Conservation (phyloP, 345 rosid species). For the Salix arbutifolia region DNA sequence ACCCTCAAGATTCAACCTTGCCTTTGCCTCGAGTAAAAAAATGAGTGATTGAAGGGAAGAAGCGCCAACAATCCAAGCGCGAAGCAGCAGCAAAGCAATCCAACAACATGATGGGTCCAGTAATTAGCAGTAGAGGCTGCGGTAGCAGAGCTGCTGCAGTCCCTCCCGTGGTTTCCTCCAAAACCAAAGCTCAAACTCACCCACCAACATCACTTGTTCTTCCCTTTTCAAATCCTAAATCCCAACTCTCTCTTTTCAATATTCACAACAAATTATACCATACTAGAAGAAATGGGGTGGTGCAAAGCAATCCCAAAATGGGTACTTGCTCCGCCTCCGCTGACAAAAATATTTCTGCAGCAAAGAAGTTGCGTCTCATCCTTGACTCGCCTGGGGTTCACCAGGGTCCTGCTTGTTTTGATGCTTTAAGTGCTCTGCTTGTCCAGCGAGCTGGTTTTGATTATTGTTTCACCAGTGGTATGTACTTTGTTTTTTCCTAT, state of each 20-base stretch:
- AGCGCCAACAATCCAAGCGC: too few species aligned
- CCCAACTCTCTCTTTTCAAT: constrained; percentile 3
- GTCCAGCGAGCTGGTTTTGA: constrained; percentile 70
- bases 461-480: constrained; percentile 80
- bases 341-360: constrained; percentile 13
- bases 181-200: not conserved
- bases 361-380: constrained; percentile 45
- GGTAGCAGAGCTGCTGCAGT: too few species aligned
- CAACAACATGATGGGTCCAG: too few species aligned
- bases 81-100: too few species aligned
- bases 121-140: too few species aligned
- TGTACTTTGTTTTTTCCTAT: not conserved
- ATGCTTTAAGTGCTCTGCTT: constrained; percentile 89
- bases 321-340: constrained; percentile 3
- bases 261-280: not conserved
- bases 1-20: too few species aligned
- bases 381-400: constrained; percentile 69
- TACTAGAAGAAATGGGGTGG: not conserved
- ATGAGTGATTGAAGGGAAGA: too few species aligned
- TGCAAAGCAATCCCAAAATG: not conserved
- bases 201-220: not conserved
- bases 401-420: constrained; percentile 93
- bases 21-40: too few species aligned
- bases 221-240: not conserved
- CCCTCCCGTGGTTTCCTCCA: too few species aligned